Evolutionary conservation across 169 alveolate genomes (phyloP), one percentile per base, ranked within the genome.

Genomic region (Plasmodium ovale): DNA sequence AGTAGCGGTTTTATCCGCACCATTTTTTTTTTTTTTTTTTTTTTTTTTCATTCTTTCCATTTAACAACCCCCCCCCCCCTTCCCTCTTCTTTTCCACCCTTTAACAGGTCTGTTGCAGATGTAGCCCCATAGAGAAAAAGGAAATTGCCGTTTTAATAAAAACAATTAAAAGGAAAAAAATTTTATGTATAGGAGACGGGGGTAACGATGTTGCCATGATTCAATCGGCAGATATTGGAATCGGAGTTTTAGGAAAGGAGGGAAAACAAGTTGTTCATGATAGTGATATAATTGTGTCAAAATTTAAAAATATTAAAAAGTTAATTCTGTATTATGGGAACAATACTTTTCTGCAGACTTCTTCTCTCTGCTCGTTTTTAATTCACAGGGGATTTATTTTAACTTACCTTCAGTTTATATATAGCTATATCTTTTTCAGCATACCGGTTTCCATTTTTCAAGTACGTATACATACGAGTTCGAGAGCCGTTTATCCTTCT

Each of bases 141-240:
- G 97, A 96, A 37, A 97, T 99, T 1, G 99, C 97, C 25, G 89
- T 96, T n/a, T 87, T 89, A 21, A 87, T 95, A 29, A 94, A 94
- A 84, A 87, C 87, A 39, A 71, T 69, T 82, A 84, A 88, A 29
- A 87, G 93, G 23, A 91, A 94, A 68, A 94, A 99, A 73, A 96
- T 98, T 0, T 95, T 98, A 31, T 97, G 99, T 0, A 97, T 99
- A 51, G 99, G 99, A 10, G 99, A 99, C 93, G 99, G 99, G 3
- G 99, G 99, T n/a, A 99, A 99, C 88, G 99, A 99, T 90, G 99
- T 99, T 19, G 99, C 99, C 35, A 98, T 98, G 99, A 98, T 98
- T 35, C 96, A 94, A 84, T 98, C 94, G 64, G 98, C 98, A 47
- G 97, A 97, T 82, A 97, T 97, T 14, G 99, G 99, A 3, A 94